Base-by-base conservation (phyloP, 768 basidiomycete genomes). In the Mycena metata region DNA sequence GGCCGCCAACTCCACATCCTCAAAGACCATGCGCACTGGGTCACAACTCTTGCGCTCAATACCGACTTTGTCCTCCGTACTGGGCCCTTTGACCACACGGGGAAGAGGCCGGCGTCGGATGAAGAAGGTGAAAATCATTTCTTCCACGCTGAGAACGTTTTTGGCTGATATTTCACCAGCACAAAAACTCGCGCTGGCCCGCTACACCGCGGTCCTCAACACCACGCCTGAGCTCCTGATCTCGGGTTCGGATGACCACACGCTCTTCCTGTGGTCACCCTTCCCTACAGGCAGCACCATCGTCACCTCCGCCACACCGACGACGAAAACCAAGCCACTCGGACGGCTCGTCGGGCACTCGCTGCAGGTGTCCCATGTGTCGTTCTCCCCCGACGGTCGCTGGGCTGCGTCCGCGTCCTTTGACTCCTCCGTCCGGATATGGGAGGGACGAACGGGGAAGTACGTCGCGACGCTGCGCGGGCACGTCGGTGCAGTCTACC, bases 1-100 rank as follows among this genome's bases (percentile, higher is more conserved):
- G 97, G 96, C 0, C 92, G 89, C 78, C 88, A 90, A 30, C 82
- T 98, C 42, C 87, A 96, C 73, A 90, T 91, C 0, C 82, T 99
- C 30, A 96, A 94, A 78, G 96, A 98, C 69, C 97, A 99, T 74
- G 98, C 96, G 0, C 98, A 99, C 75, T 99, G 96, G 97, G 98
- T 99, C 10, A 99, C 96, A 21, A 99, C 96, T 0, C 88, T 99
- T 49, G 91, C 98, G 5, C 85, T 98, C 61, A 97, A 96, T 79
- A 96, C 96, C 12, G 97, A 99, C 77, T 98, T 96, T 75, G 89
- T 97, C 30, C 85, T 98, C 5, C 91, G 96, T 24, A 98, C 97
- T 0, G 97, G 97, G 0, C 96, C 97, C 0, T 99, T 93, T 73
- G 96, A 98, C 77, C 94, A 98, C 72, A 92, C 86, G 1, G 89